Conservation (phyloP, 2,329 filamentous ascomycete genomes). For the Claviceps maximensis region DNA sequence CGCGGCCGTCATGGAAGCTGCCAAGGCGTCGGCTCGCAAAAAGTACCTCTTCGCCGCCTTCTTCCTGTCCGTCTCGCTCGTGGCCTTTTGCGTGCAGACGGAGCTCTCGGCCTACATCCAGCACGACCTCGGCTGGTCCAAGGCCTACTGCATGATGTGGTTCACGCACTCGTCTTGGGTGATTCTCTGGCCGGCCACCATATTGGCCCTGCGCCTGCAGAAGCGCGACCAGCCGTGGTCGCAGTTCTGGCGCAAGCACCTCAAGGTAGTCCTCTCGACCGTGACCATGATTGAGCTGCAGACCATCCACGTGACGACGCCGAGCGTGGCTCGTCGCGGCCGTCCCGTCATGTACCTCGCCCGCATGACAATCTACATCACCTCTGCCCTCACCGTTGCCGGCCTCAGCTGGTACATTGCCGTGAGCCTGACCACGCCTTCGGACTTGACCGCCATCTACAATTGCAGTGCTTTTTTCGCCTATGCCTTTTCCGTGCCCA, state of each 20-base stretch:
- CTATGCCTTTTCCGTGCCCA: constrained; percentile 87
- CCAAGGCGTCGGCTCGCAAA: constrained; percentile 43
- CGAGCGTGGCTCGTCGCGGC: constrained; percentile 20
- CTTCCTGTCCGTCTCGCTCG: constrained; percentile 69
- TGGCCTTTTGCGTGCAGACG: constrained; percentile 87
- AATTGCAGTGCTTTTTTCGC: constrained; percentile 99
- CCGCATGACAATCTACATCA: constrained; percentile 68
- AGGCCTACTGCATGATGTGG: constrained; percentile 99
- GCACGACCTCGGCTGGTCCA: constrained; percentile 83
- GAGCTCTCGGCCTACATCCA: constrained; percentile 94
- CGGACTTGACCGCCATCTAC: constrained; percentile 94
- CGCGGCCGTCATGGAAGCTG: constrained; percentile 24
- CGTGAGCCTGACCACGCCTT: constrained; percentile 83
- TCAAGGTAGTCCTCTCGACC: constrained; percentile 37
- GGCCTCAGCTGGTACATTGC: constrained; percentile 93
- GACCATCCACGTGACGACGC: constrained; percentile 48
- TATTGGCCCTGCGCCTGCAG: constrained; percentile 66
- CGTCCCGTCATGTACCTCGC: constrained; percentile 55
- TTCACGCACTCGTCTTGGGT: constrained; percentile 92
- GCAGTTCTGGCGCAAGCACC: constrained; percentile 64
- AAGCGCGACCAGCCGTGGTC: constrained; percentile 68
- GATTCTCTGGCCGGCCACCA: constrained; percentile 74
- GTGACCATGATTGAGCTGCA: constrained; percentile 75
- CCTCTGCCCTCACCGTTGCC: constrained; percentile 74
- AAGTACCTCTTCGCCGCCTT: constrained; percentile 80